Percentiles rank a stretch among this genome's conserved stretches.
Conservation (phyloP, 2,329 filamentous ascomycete species). For the Arthrocladium fulminans region DNA sequence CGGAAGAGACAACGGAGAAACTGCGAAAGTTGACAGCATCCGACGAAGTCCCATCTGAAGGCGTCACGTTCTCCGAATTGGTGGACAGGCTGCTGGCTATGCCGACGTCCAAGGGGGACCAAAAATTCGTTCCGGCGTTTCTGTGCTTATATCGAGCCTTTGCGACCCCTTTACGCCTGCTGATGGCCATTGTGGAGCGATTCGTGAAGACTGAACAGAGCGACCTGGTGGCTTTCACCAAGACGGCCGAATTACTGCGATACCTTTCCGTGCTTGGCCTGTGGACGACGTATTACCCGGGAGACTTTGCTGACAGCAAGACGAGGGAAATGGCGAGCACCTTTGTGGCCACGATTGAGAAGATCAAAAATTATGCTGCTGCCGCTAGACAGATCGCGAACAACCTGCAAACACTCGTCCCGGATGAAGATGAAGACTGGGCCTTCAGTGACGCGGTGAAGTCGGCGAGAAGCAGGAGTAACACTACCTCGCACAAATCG, state of each 20-base stretch:
- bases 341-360: conserved; percentile 66
- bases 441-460: conserved; percentile 61
- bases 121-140: conserved; percentile 81
- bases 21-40: conserved; percentile 13
- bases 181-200: conserved; percentile 56
- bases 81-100: conserved; percentile 79
- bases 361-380: conserved; percentile 71
- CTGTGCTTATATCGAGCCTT: conserved; percentile 92
- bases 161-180: conserved; percentile 67
- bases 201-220: conserved; percentile 67
- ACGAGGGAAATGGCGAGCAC: conserved; percentile 64
- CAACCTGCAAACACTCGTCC: conserved; percentile 64
- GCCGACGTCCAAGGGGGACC: conserved; percentile 76
- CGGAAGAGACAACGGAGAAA: conserved; percentile 6
- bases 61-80: conserved; percentile 52
- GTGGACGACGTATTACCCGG: conserved; percentile 85
- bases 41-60: conserved; percentile 28
- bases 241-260: conserved; percentile 71
- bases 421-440: conserved; percentile 92
- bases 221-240: conserved; percentile 63
- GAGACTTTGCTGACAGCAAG: conserved; percentile 74
- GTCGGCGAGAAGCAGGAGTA: conserved; percentile 7
- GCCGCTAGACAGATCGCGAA: conserved; percentile 72
- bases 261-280: conserved; percentile 76
- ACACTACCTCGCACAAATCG: conserved; percentile 12